Conservation (phyloP, 2,329 filamentous ascomycete genomes). For the Cladosporium colombiae region DNA sequence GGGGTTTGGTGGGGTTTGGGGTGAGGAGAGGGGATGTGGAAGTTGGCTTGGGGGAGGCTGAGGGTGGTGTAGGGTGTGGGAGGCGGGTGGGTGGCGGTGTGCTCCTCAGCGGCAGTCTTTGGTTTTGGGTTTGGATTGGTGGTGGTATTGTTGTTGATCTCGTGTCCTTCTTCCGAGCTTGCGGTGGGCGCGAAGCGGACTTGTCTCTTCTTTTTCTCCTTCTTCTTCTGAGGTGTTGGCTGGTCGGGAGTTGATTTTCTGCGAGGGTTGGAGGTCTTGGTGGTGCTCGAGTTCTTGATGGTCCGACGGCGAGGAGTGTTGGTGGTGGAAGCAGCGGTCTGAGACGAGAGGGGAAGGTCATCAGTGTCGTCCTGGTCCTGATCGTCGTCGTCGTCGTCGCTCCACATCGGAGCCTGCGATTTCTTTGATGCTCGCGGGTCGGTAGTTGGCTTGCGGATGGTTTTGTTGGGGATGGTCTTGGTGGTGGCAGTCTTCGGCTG, state of each 20-base stretch:
- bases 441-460: background rate
- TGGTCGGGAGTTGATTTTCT: background rate
- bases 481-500: background rate
- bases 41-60: background rate
- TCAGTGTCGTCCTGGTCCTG: background rate
- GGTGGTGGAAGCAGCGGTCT: background rate
- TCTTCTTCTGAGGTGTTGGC: background rate
- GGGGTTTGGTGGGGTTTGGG: background rate
- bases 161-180: background rate
- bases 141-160: background rate
- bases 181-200: background rate
- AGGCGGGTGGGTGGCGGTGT: background rate
- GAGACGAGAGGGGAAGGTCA: background rate
- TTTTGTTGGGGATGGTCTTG: background rate
- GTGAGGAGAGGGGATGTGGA: background rate
- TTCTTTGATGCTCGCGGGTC: background rate
- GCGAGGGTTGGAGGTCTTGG: background rate
- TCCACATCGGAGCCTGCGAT: background rate
- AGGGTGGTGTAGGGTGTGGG: background rate
- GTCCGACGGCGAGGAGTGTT: background rate
- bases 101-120: background rate
- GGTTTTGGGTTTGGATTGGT: background rate
- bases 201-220: background rate
- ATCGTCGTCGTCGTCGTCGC: background rate
- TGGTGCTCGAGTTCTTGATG: background rate